phyloP scores from a whole-genome alignment of 768 basidiomycete genomes.

The Cystobasidium ongulense region DNA sequence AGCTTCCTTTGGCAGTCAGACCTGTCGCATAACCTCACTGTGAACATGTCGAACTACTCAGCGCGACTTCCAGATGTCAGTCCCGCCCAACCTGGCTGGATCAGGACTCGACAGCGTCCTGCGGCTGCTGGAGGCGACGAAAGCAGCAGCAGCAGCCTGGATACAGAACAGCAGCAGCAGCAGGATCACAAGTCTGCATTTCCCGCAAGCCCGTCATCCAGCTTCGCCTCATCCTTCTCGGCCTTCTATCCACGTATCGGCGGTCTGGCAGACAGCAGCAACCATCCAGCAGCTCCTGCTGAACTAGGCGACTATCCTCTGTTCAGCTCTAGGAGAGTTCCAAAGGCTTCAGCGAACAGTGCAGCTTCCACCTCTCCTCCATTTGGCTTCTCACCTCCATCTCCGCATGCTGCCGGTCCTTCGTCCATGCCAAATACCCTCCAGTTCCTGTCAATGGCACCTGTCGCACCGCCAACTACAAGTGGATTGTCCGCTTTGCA shows the following conservation, averaged over 20 bases:
- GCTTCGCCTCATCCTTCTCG: conserved; percentile 11
- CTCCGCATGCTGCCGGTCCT: background rate
- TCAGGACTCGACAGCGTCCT: background rate
- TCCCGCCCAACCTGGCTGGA: background rate
- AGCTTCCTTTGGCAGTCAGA: background rate
- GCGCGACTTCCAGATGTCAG: background rate
- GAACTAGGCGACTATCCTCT: conserved; percentile 1
- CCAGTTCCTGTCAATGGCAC: background rate
- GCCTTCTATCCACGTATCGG: background rate
- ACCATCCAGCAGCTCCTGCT: background rate
- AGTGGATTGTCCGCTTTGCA: background rate
- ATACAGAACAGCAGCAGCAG: background rate
- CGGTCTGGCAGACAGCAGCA: background rate
- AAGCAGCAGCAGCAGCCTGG: background rate
- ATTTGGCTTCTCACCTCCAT: background rate
- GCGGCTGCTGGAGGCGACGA: background rate
- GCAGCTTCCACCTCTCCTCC: background rate
- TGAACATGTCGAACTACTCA: background rate
- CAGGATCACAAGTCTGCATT: background rate
- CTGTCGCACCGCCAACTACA: background rate
- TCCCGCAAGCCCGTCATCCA: background rate
- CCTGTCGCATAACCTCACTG: background rate
- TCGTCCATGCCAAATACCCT: background rate
- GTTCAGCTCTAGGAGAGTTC: background rate
- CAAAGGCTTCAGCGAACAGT: background rate